Conservation (phyloP, 2,329 filamentous ascomycete genomes). For the Botrytis cinerea region DNA sequence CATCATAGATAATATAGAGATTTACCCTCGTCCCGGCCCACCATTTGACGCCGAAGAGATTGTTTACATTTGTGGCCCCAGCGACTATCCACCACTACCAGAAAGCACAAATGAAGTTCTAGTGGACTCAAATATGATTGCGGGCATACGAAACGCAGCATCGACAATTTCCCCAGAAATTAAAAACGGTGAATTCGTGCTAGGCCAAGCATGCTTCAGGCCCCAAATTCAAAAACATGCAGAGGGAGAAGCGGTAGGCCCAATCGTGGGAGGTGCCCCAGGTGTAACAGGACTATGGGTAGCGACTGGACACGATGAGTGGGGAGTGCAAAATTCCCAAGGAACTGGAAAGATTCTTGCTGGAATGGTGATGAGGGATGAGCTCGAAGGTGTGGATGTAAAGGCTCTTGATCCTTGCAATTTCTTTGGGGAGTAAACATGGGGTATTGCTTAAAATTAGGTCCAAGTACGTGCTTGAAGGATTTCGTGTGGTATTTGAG, state of each 20-base stretch:
- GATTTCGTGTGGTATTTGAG: not conserved
- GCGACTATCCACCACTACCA: constrained; percentile 10
- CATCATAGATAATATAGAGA: constrained; percentile 1
- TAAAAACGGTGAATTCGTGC: not conserved
- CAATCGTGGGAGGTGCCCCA: not conserved
- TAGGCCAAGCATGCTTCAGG: constrained; percentile 14
- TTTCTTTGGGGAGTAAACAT: not conserved
- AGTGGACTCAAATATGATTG: not conserved
- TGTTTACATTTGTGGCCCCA: constrained; percentile 8
- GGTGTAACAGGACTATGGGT: constrained; percentile 10
- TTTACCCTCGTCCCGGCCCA: not conserved
- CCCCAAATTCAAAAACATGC: constrained; percentile 17
- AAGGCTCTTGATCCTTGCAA: constrained; percentile 5
- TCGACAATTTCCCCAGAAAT: not conserved
- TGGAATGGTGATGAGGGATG: constrained; percentile 11
- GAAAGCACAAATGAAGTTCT: not conserved
- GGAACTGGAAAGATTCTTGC: constrained; percentile 15
- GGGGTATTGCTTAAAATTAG: not conserved
- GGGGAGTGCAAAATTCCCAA: constrained; percentile 4
- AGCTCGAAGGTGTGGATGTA: constrained; percentile 1
- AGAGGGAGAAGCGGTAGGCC: constrained; percentile 7
- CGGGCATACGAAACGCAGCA: not conserved
- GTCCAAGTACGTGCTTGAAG: not conserved
- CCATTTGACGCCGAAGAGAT: not conserved
- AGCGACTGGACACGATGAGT: constrained; percentile 7